phyloP scores from a whole-genome alignment of 768 basidiomycete genomes.

The Galerina marginata region DNA sequence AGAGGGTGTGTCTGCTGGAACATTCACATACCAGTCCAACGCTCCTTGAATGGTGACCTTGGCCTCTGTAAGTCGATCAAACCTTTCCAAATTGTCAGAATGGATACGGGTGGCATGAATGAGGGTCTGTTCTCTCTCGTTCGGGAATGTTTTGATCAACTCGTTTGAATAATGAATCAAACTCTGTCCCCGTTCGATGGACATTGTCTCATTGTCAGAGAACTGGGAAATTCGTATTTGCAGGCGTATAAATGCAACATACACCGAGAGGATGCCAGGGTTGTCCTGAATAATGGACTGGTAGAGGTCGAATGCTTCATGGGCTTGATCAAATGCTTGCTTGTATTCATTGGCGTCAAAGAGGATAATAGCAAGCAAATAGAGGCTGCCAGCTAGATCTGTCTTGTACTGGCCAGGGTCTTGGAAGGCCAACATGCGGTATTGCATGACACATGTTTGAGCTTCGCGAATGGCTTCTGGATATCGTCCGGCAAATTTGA shows the following conservation, averaged over 20 bases:
- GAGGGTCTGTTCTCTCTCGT: background rate
- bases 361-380: slow-evolving; percentile 1
- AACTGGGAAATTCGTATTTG: background rate
- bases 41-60: background rate
- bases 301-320: slow-evolving; percentile 6
- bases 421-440: slow-evolving; percentile 2
- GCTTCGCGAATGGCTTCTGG: slow-evolving; percentile 3
- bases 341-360: background rate
- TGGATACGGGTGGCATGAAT: background rate
- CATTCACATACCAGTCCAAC: background rate
- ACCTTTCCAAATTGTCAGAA: background rate
- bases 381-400: slow-evolving; percentile 1
- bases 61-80: background rate
- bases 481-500: background rate
- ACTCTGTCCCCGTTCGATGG: background rate
- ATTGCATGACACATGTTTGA: slow-evolving; percentile 7
- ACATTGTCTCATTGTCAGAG: background rate
- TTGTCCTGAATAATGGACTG: background rate
- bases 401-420: background rate
- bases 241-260: background rate
- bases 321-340: slow-evolving; percentile 1
- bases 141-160: background rate
- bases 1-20: background rate
- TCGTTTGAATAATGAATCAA: background rate
- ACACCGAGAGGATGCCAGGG: background rate